Base-by-base conservation (phyloP, 2,329 filamentous ascomycete species). In the Fusarium musae region DNA sequence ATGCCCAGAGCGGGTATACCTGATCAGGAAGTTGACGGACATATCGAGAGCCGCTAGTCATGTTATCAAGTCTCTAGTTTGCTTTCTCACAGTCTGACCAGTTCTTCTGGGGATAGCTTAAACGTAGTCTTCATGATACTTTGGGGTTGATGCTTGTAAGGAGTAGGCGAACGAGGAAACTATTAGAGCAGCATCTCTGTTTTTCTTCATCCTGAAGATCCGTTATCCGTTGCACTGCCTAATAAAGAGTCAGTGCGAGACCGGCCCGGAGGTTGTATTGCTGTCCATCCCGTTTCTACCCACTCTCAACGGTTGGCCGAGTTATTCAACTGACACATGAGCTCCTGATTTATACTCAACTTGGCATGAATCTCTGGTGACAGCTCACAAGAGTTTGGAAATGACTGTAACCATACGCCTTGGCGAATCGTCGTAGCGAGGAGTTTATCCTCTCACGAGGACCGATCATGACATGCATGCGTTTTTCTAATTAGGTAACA, bases 1-100 rank as follows among this genome's bases (percentile, higher is more conserved):
- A 70, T 53, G 44, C 52, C 43, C 68, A 39, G 63, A 23, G 46
- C 66, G 66, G 66, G 66, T 59, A 69, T 69, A 43, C 66, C 66
- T 69, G 66, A 69, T 59, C 36, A 70, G 66, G 66, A 69, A 69
- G 66, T 69, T 69, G 52, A 59, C 66, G 66, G 52, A 53, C 66
- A 69, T 69, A 37, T 56, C 59, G 19, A 57, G 28, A 70, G 66
- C 59, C 66, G 59, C 66, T 69, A 69, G 65, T 65, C 59, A 69
- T 64, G 58, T 64, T 69, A 65, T 59, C 59, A 39, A 70, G 39
- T 59, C 53, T 44, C 54, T 69, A 65, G 66, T 59, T 54, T 69
- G 46, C 36, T 53, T 36, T 37, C 40, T 36, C 36, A 59, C 52
- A 69, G 21, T 46, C 34, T 69, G 59, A 43, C 52, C 40, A 70